A percentile compares a stretch with the other conserved stretches of the same genome.
phyloP scores from a whole-genome alignment of 148 eudicot genomes.

The Spergularia bocconei region DNA sequence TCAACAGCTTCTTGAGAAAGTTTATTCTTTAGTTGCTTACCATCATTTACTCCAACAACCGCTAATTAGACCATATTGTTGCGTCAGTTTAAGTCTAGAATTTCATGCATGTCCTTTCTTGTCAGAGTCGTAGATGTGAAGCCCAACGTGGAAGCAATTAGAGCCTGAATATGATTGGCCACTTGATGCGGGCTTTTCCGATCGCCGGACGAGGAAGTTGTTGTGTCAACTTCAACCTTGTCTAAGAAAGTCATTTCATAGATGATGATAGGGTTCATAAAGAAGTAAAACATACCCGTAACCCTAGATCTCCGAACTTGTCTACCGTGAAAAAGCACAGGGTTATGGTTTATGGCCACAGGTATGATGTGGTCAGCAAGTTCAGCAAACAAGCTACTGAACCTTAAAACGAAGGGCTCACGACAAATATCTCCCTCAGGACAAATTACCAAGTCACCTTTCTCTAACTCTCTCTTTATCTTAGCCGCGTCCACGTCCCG shows the following conservation, averaged over 20 bases:
- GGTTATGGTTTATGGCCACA: slow-evolving; percentile 34
- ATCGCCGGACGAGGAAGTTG: not conserved
- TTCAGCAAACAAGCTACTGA: slow-evolving; percentile 78
- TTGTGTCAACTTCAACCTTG: slow-evolving; percentile 22
- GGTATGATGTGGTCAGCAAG: slow-evolving; percentile 75
- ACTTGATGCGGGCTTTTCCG: slow-evolving; percentile 31
- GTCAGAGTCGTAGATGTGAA: slow-evolving; percentile 32
- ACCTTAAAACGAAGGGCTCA: slow-evolving; percentile 78
- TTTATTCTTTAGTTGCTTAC: no score
- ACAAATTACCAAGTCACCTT: slow-evolving; percentile 64
- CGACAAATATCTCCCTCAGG: slow-evolving; percentile 90
- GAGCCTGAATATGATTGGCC: slow-evolving; percentile 37
- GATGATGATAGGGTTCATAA: slow-evolving; percentile 42
- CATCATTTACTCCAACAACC: no score
- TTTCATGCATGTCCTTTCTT: slow-evolving; percentile 31
- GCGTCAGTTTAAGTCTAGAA: not conserved
- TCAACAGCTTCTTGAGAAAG: no score
- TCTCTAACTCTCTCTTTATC: slow-evolving; percentile 41
- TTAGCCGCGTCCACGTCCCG: slow-evolving; percentile 63
- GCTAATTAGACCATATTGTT: no score
- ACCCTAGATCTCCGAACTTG: slow-evolving; percentile 45
- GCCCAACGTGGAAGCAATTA: slow-evolving; percentile 21
- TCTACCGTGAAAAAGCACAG: slow-evolving; percentile 35
- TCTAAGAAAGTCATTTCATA: slow-evolving; percentile 43
- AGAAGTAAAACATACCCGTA: slow-evolving; percentile 35